Percentiles rank a stretch among this genome's conserved stretches.
These are phyloP conservation scores for Opeltia flavorubescens DNA, from an alignment of 495 filamentous ascomycete species.

Conservation along the genomic window DNA sequence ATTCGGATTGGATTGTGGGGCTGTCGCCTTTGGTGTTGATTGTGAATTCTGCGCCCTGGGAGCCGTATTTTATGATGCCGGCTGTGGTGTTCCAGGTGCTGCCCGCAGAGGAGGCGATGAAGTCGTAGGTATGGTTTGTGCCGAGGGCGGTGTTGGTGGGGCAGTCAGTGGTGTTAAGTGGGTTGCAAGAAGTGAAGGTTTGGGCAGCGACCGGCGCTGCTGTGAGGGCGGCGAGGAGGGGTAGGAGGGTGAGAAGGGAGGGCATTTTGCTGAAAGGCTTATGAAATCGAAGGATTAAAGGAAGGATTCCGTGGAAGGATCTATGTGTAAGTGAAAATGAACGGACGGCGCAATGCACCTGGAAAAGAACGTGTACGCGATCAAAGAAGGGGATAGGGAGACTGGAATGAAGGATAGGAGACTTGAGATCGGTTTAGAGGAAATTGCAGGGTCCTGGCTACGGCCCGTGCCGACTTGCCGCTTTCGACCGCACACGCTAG, in stretches of 20 bases:
- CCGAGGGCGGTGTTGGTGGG: slow-evolving; percentile 56
- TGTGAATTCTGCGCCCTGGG: slow-evolving; percentile 50
- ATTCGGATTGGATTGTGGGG: slow-evolving; percentile 57
- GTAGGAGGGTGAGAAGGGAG: slow-evolving; percentile 16
- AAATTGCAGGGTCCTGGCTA: too few relatives aligned
- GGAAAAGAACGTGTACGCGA: too few relatives aligned
- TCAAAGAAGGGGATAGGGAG: too few relatives aligned
- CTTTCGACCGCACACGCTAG: too few relatives aligned
- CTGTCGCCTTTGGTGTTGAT: slow-evolving; percentile 52
- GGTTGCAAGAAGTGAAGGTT: slow-evolving; percentile 55
- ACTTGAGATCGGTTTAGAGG: too few relatives aligned
- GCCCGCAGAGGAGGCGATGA: slow-evolving; percentile 43
- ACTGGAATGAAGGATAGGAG: too few relatives aligned
- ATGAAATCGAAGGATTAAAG: too few relatives aligned
- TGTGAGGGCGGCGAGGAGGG: slow-evolving; percentile 24
- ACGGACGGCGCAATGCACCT: too few relatives aligned
- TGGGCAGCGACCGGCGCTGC: slow-evolving; percentile 35
- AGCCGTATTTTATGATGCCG: slow-evolving; percentile 21
- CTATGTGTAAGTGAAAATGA: too few relatives aligned
- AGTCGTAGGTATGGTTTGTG: slow-evolving; percentile 42
- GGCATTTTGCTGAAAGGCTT: neutral
- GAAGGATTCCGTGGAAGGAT: too few relatives aligned
- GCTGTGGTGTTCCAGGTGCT: slow-evolving; percentile 53
- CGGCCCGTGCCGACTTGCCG: too few relatives aligned
- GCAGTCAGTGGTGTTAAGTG: slow-evolving; percentile 42